These are phyloP conservation scores for Hemisphaericaspora lyxosophila DNA, from an alignment of 1,139 yeast genomes.

Conservation along the genomic window DNA sequence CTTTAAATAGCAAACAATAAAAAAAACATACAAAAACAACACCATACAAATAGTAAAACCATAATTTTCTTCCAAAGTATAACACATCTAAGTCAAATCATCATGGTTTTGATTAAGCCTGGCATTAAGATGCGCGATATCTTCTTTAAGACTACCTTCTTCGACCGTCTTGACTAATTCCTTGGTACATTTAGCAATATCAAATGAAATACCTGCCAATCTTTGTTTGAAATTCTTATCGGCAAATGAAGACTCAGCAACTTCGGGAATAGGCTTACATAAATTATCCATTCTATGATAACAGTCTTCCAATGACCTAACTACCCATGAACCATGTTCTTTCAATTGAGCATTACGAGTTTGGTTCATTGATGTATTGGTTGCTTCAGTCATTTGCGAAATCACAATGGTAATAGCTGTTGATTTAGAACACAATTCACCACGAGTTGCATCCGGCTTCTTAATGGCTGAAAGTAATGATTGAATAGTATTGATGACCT, in stretches of 20 bases:
- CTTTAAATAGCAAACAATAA: too few species aligned
- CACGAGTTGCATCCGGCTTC: conserved; percentile 74
- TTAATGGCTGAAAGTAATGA: conserved; percentile 73
- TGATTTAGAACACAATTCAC: conserved; percentile 71
- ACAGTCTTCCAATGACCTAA: conserved; percentile 82
- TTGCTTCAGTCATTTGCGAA: conserved; percentile 86
- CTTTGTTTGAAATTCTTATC: conserved; percentile 90
- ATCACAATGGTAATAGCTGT: conserved; percentile 74
- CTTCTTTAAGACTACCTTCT: conserved; percentile 85
- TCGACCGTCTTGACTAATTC: conserved; percentile 94
- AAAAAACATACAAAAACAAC: conserved; percentile 5
- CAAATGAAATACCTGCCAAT: conserved; percentile 93
- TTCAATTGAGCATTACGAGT: conserved; percentile 78
- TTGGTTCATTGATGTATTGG: conserved; percentile 85
- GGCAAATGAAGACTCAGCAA: conserved; percentile 66
- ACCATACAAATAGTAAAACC: conserved; percentile 3
- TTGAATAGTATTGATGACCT: conserved; percentile 88
- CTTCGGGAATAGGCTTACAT: conserved; percentile 49
- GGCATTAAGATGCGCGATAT: conserved; percentile 56
- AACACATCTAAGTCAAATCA: conserved; percentile 32
- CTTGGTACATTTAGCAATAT: conserved; percentile 93
- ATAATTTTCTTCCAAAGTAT: conserved; percentile 1
- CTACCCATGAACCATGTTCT: conserved; percentile 91
- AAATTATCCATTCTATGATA: conserved; percentile 72
- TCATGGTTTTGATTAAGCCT: conserved; percentile 36